Evolutionary conservation across 2,329 filamentous ascomycete genomes (phyloP), one percentile per base, ranked within the genome.

Genomic region (Alternaria solani): DNA sequence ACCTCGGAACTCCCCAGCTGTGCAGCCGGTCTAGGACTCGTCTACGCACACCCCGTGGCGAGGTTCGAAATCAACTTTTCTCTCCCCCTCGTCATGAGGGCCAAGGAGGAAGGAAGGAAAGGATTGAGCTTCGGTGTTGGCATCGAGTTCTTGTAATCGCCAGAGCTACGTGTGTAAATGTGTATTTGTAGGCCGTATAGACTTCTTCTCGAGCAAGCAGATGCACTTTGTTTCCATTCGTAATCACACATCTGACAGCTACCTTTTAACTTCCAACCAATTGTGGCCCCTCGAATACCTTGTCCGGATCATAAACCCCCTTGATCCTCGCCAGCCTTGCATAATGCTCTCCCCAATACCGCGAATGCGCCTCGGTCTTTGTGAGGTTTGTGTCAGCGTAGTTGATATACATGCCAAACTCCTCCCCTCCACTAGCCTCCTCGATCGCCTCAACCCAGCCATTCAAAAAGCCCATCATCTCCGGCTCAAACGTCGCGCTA

Each of bases 51-150:
- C 74, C 94, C 94, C 0, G 90, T 94, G 20, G 95, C 95, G 11
- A 84, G 95, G 57, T 97, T 99, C 66, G 95, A 99, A 82, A 83
- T 99, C 68, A 99, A 99, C 80, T 97, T 99, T 77, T 93, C 91
- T 70, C 79, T 99, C 67, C 95, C 95, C 1, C 78, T 99, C 60
- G 89, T 94, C 18, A 79, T 93, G 72, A 86, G 95, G 59, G 89
- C 86, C 65, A 93, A 93, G 36, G 95, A 99, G 80, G 90, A 95
- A 70, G 90, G 88, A 16, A 88, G 94, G 56, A 99, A 99, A 81
- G 95, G 95, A 1, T 76, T 99, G 65, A 93, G 95, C 77, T 89
- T 99, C 71, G 95, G 95, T n/a, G 92, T 99, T 41, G 95, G 95
- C 51, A 93, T 99, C 75, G 96, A 92, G 81, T 97, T 99, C 77